Conservation (phyloP, 1,139 yeast genomes). For the Geotrichum citri-aurantii region DNA sequence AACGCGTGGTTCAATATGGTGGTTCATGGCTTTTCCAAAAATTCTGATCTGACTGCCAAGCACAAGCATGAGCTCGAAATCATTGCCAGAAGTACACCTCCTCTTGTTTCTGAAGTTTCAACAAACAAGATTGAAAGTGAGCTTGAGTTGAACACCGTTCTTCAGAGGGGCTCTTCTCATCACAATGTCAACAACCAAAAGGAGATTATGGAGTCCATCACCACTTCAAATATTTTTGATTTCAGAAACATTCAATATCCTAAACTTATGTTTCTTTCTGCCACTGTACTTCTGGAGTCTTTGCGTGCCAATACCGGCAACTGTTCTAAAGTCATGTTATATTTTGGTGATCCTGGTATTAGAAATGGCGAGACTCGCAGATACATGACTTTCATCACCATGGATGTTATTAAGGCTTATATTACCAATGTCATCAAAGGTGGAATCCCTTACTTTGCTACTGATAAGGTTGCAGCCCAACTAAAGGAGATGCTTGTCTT, state of each 20-base stretch:
- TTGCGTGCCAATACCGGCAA: conserved; percentile 76
- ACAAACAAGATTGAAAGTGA: conserved; percentile 89
- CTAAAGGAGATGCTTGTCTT: conserved; percentile 60
- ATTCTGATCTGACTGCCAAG: conserved; percentile 50
- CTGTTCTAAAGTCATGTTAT: conserved; percentile 66
- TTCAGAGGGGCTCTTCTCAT: conserved; percentile 84
- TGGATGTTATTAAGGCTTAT: conserved; percentile 55
- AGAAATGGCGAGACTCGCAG: conserved; percentile 67
- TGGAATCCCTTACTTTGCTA: conserved; percentile 41
- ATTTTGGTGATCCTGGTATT: conserved; percentile 83
- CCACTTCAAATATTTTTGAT: conserved; percentile 30
- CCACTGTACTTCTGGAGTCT: conserved; percentile 72
- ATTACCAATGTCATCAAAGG: conserved; percentile 44
- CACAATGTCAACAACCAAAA: conserved; percentile 74
- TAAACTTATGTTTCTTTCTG: conserved; percentile 81
- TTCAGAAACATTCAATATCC: conserved; percentile 60
- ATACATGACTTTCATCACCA: conserved; percentile 60
- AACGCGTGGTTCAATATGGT: conserved; percentile 94
- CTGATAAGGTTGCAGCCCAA: conserved; percentile 63
- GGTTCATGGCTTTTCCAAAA: conserved; percentile 75
- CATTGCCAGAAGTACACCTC: conserved; percentile 86
- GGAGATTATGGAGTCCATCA: conserved; percentile 39
- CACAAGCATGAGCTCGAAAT: conserved; percentile 49
- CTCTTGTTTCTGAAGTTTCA: conserved; percentile 81
- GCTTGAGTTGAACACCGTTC: conserved; percentile 82